These are phyloP conservation scores for Pezicula neosporulosa DNA, from an alignment of 2,329 filamentous ascomycete genomes.

Conservation along the genomic window DNA sequence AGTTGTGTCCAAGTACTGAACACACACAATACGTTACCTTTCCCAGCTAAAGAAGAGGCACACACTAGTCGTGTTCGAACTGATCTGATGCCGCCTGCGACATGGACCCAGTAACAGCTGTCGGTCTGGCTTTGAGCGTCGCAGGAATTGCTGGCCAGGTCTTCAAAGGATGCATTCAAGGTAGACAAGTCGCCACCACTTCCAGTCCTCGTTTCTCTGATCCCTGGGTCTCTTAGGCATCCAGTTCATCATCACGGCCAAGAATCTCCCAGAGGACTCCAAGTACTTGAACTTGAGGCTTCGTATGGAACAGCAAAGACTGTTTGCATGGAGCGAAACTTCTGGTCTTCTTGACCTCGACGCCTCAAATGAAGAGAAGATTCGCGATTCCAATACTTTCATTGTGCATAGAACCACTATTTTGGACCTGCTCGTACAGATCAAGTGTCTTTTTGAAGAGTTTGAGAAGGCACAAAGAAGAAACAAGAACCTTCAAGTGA, in stretches of 20 bases:
- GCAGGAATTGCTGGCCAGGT: conserved; percentile 43
- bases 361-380: conserved; percentile 35
- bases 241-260: conserved; percentile 44
- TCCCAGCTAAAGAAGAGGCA: no score
- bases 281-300: conserved; percentile 45
- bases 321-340: conserved; percentile 47
- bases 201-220: conserved; percentile 5
- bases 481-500: conserved; percentile 33
- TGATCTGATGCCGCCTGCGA: no score
- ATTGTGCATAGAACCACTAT: conserved; percentile 45
- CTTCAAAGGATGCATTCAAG: conserved; percentile 43
- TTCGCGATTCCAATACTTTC: conserved; percentile 45
- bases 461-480: conserved; percentile 39
- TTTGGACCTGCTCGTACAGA: conserved; percentile 44
- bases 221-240: conserved; percentile 30
- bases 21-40: no score
- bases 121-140: conserved; percentile 31
- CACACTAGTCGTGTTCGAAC: no score
- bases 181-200: conserved; percentile 14
- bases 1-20: no score
- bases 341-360: conserved; percentile 43
- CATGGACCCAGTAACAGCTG: conserved; percentile 27
- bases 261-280: conserved; percentile 44
- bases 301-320: conserved; percentile 46
- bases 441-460: conserved; percentile 43